Evolutionary conservation across 2,329 filamentous ascomycete genomes (phyloP), one percentile per base, ranked within the genome.

Genomic region (Fusarium protoensiforme): DNA sequence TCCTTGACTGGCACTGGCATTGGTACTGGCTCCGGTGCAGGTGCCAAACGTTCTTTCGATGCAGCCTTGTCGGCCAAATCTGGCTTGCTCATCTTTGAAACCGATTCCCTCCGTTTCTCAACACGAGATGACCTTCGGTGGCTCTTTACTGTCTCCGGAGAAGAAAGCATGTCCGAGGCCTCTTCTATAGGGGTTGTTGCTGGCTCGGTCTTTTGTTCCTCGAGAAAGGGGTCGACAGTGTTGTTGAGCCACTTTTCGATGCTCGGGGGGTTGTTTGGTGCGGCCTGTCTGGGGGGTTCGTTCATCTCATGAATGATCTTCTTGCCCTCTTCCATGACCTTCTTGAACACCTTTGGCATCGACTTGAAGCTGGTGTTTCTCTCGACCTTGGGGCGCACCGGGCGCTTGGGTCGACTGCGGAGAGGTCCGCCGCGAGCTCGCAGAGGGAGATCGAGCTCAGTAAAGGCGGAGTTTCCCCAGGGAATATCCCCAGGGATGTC

Each of bases 381-480:
- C 53, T 89, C 87, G 9, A 85, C 81, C 75, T 89, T 88, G 33
- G 82, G 80, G 24, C 80, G 69, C 56, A 63, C 72, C 46, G 69
- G 71, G 16, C 71, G 81, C 78, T 84, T 83, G 39, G 79, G 76
- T 66, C 78, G 79, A 65, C 83, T 85, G 31, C 82, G 81, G n/a
- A 85, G 82, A 61, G 87, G 83, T 7, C 85, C 85, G 10, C 85
- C 85, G 22, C 85, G 84, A 11, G 65, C 71, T 7, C 71, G 61
- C 1, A 87, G 77, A 1, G 89, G 86, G 2, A 92, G 79, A 61
- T 92, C 90, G 8, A 92, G 83, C 75, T 90, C 89, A 72, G 89
- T 92, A 73, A 92, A 92, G n/a, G 90, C 90, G 20, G 90, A 92
- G 71, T 89, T 88, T 7, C 90, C 90, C 77, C 91, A 87, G 0